Base-by-base conservation (phyloP, 805 yeast genomes). In the Spathaspora passalidarum region DNA sequence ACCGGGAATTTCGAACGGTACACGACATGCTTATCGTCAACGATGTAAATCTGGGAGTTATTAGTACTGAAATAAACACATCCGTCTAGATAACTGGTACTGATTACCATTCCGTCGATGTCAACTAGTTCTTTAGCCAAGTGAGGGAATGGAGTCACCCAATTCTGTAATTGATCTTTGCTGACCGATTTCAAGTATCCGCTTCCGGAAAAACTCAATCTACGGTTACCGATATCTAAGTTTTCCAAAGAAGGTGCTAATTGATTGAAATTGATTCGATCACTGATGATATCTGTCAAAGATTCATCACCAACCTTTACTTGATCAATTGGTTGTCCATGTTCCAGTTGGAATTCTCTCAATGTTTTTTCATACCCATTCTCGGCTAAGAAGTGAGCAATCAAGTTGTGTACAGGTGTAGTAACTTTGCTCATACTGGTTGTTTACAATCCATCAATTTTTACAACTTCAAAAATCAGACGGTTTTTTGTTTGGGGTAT, bases 361-460 rank as follows among this genome's bases (percentile, higher is more conserved):
- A 83, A 60, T 0, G 91, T 78, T 0, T 64, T 65, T 1, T 45
- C 49, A 40, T 71, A 73, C 0, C 79, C 78, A 22, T 79, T 70
- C n/a, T 71, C 63, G 22, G 69, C 59, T n/a, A 86, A 68, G 51
- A 78, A 85, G 23, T 81, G 79, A 0, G 87, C 89, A 10, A 86
- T 68, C 25, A 84, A 60, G 34, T 53, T 48, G 39, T 62, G 65
- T 20, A 58, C 56, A 8, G 32, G 40, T 23, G 32, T 26, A 17
- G 45, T 44, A 17, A 17, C 20, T 32, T 40, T 34, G 7, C 14
- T 10, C 37, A 20, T n/a, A n/a, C n/a, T n/a, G n/a, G n/a, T n/a
- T n/a, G n/a, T n/a, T n/a, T n/a, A n/a, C n/a, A n/a, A n/a, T n/a
- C n/a, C n/a, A n/a, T n/a, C n/a, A n/a, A n/a, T n/a, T n/a, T n/a